Conservation (phyloP, 805 yeast species). For the Pichia kluyveri region DNA sequence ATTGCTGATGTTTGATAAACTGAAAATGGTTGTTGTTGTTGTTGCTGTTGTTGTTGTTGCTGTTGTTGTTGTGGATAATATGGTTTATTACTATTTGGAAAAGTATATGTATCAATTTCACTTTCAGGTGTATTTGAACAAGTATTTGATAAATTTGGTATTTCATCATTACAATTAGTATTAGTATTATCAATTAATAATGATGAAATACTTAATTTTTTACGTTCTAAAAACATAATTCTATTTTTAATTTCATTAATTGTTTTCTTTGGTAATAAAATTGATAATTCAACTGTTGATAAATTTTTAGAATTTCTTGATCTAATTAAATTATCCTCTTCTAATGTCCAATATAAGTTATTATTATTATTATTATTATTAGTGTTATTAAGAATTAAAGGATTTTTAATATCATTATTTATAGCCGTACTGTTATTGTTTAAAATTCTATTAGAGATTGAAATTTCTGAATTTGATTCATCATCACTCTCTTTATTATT, state of each 20-base stretch:
- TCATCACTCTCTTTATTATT: no score
- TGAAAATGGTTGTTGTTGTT: background rate
- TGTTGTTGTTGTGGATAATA: no score
- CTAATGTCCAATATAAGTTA: conserved; percentile 36
- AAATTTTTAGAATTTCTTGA: conserved; percentile 49
- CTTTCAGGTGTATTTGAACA: no score
- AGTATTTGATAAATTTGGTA: background rate
- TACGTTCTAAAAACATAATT: conserved; percentile 35
- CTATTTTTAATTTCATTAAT: conserved; percentile 67
- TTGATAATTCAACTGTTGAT: conserved; percentile 62
- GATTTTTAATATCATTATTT: background rate
- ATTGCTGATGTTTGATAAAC: background rate
- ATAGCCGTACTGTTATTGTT: background rate
- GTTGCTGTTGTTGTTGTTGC: background rate
- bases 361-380: background rate
- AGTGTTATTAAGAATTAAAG: no score
- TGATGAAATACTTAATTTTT: conserved; percentile 10
- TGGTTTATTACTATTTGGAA: no score
- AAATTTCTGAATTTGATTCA: background rate
- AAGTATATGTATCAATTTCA: no score
- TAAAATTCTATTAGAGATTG: background rate
- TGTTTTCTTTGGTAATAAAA: conserved; percentile 62
- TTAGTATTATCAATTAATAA: conserved; percentile 4
- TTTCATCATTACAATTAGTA: no score
- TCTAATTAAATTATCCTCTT: conserved; percentile 62